These are phyloP conservation scores for Suhomyces terraborum DNA, from an alignment of 1,139 yeast genomes.

Conservation along the genomic window DNA sequence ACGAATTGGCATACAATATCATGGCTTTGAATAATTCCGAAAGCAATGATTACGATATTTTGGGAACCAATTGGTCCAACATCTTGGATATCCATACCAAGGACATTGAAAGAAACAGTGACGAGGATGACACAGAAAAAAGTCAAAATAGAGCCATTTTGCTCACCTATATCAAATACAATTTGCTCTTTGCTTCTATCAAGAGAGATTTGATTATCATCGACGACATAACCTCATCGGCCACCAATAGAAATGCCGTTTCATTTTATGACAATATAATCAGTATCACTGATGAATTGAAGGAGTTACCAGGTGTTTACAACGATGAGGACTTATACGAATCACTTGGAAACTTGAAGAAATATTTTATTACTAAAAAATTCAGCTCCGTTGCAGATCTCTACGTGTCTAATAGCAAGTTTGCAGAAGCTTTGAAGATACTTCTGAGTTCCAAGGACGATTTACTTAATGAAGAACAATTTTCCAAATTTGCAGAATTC, in stretches of 20 bases:
- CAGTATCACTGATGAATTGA: conserved; percentile 53
- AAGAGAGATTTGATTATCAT: conserved; percentile 67
- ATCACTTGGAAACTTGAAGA: conserved; percentile 52
- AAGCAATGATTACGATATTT: conserved; percentile 29
- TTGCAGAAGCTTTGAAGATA: conserved; percentile 58
- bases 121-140: conserved; percentile 52
- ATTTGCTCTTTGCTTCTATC: conserved; percentile 63
- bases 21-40: conserved; percentile 37
- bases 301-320: conserved; percentile 88
- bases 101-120: conserved; percentile 33
- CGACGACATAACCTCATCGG: conserved; percentile 30
- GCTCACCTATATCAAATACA: conserved; percentile 72
- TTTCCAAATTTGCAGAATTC: conserved; percentile 34
- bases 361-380: conserved; percentile 50
- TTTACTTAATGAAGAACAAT: conserved; percentile 19
- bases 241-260: conserved; percentile 45
- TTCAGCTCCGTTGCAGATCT: conserved; percentile 50
- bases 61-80: conserved; percentile 41
- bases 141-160: conserved; percentile 76
- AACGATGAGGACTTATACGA: conserved; percentile 70
- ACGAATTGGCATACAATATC: conserved; percentile 68
- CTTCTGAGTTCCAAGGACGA: conserved; percentile 36
- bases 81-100: conserved; percentile 33
- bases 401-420: conserved; percentile 48
- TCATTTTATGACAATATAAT: conserved; percentile 54